phyloP scores from a whole-genome alignment of 164 flowering plant species.

The Magnolia changhungtana region DNA sequence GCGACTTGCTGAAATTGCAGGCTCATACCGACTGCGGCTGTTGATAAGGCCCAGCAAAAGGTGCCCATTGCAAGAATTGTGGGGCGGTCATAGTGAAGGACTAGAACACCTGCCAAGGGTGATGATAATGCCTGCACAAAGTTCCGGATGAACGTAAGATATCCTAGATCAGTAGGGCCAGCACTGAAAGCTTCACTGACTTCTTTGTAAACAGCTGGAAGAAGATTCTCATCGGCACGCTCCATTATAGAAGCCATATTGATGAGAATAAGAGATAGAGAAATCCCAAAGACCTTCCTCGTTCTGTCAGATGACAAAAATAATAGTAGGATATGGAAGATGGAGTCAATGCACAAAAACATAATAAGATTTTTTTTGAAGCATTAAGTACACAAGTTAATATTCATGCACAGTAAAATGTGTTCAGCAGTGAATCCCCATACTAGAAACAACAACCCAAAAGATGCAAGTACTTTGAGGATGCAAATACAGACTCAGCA shows the following conservation, averaged over 20 bases:
- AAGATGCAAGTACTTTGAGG: neutral
- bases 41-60: slow-evolving; percentile 87
- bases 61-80: slow-evolving; percentile 83
- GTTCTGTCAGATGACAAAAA: slow-evolving; percentile 34
- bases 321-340: slow-evolving; percentile 8
- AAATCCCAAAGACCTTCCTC: slow-evolving; percentile 67
- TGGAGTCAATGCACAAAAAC: neutral
- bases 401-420: neutral
- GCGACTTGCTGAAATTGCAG: slow-evolving; percentile 67
- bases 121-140: slow-evolving; percentile 82
- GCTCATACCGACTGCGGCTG: slow-evolving; percentile 89
- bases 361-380: neutral
- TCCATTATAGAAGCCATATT: slow-evolving; percentile 95
- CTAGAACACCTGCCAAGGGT: slow-evolving; percentile 82
- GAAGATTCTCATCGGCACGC: slow-evolving; percentile 94
- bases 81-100: slow-evolving; percentile 77
- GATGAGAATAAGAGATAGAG: slow-evolving; percentile 82
- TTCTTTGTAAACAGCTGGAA: slow-evolving; percentile 94
- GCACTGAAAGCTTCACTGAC: slow-evolving; percentile 85
- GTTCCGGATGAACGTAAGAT: slow-evolving; percentile 78
- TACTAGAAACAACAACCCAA: neutral
- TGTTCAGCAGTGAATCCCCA: neutral
- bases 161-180: slow-evolving; percentile 90
- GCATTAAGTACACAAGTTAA: neutral
- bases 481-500: neutral